Evolutionary conservation across 768 basidiomycete genomes (phyloP).

Genomic region (Leccinum olivaceopallidum): DNA sequence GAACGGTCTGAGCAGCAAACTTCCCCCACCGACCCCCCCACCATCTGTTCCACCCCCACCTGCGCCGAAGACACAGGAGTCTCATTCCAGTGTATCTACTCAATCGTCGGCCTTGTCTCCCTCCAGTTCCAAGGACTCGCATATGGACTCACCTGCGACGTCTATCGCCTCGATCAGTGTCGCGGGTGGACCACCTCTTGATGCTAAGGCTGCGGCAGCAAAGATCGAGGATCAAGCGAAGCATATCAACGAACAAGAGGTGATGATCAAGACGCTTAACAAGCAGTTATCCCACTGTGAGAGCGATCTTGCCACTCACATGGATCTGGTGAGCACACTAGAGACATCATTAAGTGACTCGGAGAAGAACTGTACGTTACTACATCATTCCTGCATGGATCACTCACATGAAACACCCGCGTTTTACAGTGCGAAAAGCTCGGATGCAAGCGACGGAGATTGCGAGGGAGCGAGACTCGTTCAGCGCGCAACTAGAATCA

Average conservation of each 20-base stretch:
- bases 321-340: conserved; percentile 83
- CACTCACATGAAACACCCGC: conserved; percentile 12
- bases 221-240: conserved; percentile 75
- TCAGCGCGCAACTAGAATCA: conserved; percentile 61
- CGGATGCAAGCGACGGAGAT: conserved; percentile 92
- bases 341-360: conserved; percentile 88
- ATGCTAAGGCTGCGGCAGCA: conserved; percentile 50
- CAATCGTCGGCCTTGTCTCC: conserved; percentile 56
- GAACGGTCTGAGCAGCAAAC: conserved; percentile 67
- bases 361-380: conserved; percentile 83
- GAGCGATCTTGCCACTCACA: conserved; percentile 85
- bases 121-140: conserved; percentile 70
- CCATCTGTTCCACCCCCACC: conserved; percentile 88
- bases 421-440: conserved; percentile 76
- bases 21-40: conserved; percentile 80
- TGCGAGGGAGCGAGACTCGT: conserved; percentile 79
- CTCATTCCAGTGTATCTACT: conserved; percentile 59
- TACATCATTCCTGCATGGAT: background rate
- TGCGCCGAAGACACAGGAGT: conserved; percentile 57
- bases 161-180: conserved; percentile 52
- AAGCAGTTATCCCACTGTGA: conserved; percentile 95
- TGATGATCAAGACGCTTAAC: conserved; percentile 91
- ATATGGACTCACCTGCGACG: conserved; percentile 64
- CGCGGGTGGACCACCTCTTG: conserved; percentile 38
- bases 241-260: conserved; percentile 80